phyloP scores from a whole-genome alignment of 208 protist species.

The Trypanosoma theileri region DNA sequence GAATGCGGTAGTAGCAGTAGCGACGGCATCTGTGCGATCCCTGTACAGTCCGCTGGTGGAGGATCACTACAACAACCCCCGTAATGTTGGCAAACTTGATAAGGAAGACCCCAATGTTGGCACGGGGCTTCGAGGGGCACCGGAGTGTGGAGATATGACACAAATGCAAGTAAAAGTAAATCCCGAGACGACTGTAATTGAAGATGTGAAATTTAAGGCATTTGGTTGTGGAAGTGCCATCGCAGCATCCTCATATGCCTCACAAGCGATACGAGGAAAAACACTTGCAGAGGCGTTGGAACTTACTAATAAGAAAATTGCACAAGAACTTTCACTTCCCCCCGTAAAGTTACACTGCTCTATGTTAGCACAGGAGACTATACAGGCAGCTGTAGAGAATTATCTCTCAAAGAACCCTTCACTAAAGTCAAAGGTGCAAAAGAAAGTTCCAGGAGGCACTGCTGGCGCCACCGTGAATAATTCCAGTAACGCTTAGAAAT shows the following conservation, averaged over 20 bases:
- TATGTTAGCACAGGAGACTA: constrained; percentile 99
- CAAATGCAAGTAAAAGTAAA: constrained; percentile 97
- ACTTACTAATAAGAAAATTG: constrained; percentile 99
- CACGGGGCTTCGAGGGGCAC: constrained; percentile 97
- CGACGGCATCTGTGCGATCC: constrained; percentile 38
- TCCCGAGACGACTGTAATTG: constrained; percentile 88
- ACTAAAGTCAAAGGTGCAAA: constrained; percentile 86
- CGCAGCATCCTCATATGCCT: constrained; percentile 96
- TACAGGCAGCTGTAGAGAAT: constrained; percentile 98
- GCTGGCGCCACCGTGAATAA: no score
- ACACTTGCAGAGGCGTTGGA: constrained; percentile 95
- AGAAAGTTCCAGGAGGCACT: constrained; percentile 21
- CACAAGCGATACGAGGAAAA: constrained; percentile 98
- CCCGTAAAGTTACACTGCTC: constrained; percentile 99
- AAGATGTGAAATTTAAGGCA: constrained; percentile 98
- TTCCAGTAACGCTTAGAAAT: no score
- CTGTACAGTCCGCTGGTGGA: constrained; percentile 97
- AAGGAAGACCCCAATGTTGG: constrained; percentile 95
- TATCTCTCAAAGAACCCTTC: constrained; percentile 94
- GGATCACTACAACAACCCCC: constrained; percentile 99
- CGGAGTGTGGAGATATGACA: constrained; percentile 99
- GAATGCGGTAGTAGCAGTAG: constrained; percentile 6
- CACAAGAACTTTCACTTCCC: constrained; percentile 97
- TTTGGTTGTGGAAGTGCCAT: constrained; percentile 99
- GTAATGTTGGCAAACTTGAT: constrained; percentile 98